Conservation (phyloP, 257 asterid genomes). For the Jaltomata sinuosa region DNA sequence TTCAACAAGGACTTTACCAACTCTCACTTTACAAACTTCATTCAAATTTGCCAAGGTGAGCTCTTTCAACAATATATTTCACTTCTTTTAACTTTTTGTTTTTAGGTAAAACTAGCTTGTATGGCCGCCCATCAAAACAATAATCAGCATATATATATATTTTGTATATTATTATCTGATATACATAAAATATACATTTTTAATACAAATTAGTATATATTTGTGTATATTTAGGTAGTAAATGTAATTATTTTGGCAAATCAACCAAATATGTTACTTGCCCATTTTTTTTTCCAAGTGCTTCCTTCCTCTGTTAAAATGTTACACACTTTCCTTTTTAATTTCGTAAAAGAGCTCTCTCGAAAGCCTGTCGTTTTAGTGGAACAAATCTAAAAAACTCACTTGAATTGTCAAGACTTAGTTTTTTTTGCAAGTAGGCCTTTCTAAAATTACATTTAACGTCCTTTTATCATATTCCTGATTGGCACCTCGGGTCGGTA, state of each 20-base stretch:
- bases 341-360: not conserved
- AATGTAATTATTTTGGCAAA: not conserved
- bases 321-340: not conserved
- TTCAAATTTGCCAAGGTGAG: not conserved
- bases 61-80: not conserved
- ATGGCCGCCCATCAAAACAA: not conserved
- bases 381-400: not conserved
- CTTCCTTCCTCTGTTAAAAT: not conserved
- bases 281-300: not conserved
- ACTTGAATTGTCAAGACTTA: accelerated
- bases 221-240: not conserved
- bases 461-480: not conserved
- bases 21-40: not conserved
- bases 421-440: not conserved
- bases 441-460: not conserved
- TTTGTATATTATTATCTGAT: not conserved
- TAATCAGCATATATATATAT: not conserved
- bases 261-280: not conserved
- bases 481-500: not conserved
- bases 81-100: not conserved
- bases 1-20: not conserved
- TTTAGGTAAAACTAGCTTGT: not conserved
- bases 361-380: not conserved
- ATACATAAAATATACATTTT: not conserved
- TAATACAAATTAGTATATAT: not conserved